Percentiles rank a stretch among this genome's conserved stretches.
Evolutionary conservation across 1,284 basidiomycete species (phyloP).

Genomic region (Phellopilus nigrolimitatus): DNA sequence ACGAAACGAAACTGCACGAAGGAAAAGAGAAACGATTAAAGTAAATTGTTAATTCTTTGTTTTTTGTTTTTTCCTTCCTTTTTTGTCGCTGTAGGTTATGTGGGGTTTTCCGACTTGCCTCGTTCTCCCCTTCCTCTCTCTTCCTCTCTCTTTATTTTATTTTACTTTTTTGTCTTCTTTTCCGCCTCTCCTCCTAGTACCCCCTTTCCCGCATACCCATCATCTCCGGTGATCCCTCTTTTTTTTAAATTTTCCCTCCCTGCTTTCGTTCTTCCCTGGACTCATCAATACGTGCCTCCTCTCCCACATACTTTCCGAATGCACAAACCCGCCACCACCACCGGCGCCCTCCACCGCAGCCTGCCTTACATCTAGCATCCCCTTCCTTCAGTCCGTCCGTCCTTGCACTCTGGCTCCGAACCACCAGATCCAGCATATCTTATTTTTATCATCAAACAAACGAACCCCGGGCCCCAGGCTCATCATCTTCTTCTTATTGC

Average conservation of each 20-base stretch:
- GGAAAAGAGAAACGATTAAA: too few relatives aligned
- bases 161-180: not conserved
- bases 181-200: not conserved
- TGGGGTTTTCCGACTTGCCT: not conserved
- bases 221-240: not conserved
- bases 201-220: not conserved
- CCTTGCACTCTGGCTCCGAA: not conserved
- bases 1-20: too few relatives aligned
- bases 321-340: too few relatives aligned
- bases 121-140: not conserved
- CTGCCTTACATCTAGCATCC: not conserved
- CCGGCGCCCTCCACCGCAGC: too few relatives aligned
- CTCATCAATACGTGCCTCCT: not conserved
- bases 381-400: not conserved
- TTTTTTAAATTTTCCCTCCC: not conserved
- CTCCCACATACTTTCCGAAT: not conserved
- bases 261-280: not conserved
- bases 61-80: not conserved
- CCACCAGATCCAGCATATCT: not conserved
- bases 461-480: too few relatives aligned
- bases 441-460: not conserved
- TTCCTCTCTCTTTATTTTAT: not conserved
- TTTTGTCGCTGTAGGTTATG: not conserved
- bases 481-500: too few relatives aligned
- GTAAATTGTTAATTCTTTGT: too few relatives aligned